phyloP scores from a whole-genome alignment of 495 filamentous ascomycete genomes.

The Penicillium soppii region DNA sequence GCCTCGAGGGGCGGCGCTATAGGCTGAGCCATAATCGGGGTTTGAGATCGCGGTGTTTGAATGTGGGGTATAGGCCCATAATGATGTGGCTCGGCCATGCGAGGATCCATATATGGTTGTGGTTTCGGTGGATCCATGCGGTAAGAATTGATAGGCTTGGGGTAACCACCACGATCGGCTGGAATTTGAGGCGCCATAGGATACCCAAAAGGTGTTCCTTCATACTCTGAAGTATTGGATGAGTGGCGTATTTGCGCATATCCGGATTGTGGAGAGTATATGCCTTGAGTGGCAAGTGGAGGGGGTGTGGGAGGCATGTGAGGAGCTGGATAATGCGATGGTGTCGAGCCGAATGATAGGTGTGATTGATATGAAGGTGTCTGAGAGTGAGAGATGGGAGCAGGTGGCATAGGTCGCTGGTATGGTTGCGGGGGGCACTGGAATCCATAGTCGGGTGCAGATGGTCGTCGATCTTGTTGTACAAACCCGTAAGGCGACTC shows the following conservation, averaged over 20 bases:
- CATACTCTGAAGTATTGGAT: slow-evolving; percentile 36
- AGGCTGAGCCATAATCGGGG: slow-evolving; percentile 23
- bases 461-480: slow-evolving; percentile 48
- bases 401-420: slow-evolving; percentile 34
- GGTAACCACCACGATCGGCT: slow-evolving; percentile 23
- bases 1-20: slow-evolving; percentile 27
- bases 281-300: slow-evolving; percentile 40
- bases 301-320: slow-evolving; percentile 49
- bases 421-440: slow-evolving; percentile 38
- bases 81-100: slow-evolving; percentile 18
- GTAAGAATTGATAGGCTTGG: slow-evolving; percentile 32
- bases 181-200: slow-evolving; percentile 29
- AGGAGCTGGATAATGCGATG: slow-evolving; percentile 41
- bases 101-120: slow-evolving; percentile 26
- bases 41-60: slow-evolving; percentile 23
- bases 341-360: slow-evolving; percentile 43
- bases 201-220: slow-evolving; percentile 29
- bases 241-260: slow-evolving; percentile 43
- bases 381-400: slow-evolving; percentile 29
- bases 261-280: slow-evolving; percentile 44
- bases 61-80: slow-evolving; percentile 28
- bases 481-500: slow-evolving; percentile 41
- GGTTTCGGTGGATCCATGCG: slow-evolving; percentile 31
- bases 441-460: slow-evolving; percentile 53
- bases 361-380: slow-evolving; percentile 38